These are phyloP conservation scores for Phylloporus sp. DNA, from an alignment of 768 basidiomycete species.

Conservation along the genomic window DNA sequence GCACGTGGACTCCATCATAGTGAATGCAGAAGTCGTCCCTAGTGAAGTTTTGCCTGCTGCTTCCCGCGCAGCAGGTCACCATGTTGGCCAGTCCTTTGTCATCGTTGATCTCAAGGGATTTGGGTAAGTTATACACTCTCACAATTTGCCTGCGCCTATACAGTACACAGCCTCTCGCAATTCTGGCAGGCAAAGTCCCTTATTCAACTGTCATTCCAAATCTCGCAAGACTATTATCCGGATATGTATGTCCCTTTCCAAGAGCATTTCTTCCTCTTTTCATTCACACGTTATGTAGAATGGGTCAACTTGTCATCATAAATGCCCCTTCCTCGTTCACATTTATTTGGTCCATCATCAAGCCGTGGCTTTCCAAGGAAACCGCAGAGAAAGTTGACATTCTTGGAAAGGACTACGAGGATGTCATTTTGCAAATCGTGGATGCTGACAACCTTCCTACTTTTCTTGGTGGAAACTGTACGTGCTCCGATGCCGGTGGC, in stretches of 20 bases:
- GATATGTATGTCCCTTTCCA: conserved; percentile 51
- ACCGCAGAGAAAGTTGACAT: conserved; percentile 65
- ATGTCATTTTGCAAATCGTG: conserved; percentile 52
- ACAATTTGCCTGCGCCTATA: background rate
- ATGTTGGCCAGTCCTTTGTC: conserved; percentile 50
- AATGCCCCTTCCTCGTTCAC: conserved; percentile 73
- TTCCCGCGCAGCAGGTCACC: conserved; percentile 47
- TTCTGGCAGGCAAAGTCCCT: conserved; percentile 76
- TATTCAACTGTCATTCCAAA: conserved; percentile 58
- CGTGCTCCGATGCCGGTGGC: conserved; percentile 49
- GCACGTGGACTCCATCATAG: conserved; percentile 59
- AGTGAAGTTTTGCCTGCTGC: conserved; percentile 67
- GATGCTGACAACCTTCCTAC: conserved; percentile 61
- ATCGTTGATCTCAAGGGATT: conserved; percentile 71
- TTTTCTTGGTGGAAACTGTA: conserved; percentile 60
- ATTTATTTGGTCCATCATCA: conserved; percentile 63
- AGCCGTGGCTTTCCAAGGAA: conserved; percentile 70
- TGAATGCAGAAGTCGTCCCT: conserved; percentile 59
- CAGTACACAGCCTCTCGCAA: conserved; percentile 46
- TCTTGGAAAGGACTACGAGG: conserved; percentile 55
- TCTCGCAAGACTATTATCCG: conserved; percentile 76
- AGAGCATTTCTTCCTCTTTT: background rate
- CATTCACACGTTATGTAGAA: conserved; percentile 36
- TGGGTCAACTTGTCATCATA: conserved; percentile 67
- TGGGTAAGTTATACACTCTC: conserved; percentile 39